These are phyloP conservation scores for Nemophila menziesii DNA, from an alignment of 257 asterid genomes.

Conservation along the genomic window DNA sequence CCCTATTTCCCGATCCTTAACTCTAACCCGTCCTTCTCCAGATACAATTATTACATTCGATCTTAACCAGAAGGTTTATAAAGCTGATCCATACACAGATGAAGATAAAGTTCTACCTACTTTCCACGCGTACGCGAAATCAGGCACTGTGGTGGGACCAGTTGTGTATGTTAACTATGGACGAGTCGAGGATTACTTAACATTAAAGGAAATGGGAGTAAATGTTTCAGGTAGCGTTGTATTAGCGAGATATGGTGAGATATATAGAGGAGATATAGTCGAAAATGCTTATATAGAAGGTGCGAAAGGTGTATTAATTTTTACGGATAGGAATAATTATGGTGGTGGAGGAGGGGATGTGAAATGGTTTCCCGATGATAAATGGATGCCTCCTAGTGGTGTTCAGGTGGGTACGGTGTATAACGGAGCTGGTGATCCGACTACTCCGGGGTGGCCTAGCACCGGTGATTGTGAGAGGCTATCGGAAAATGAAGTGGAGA, in stretches of 20 bases:
- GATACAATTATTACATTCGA: constrained; percentile 30
- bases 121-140: constrained; percentile 62
- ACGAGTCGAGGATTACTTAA: constrained; percentile 43
- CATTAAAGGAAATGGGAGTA: constrained; percentile 42
- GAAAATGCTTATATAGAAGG: constrained; percentile 53
- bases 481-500: constrained; percentile 47
- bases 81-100: constrained; percentile 46
- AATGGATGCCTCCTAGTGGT: constrained; percentile 89
- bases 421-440: constrained; percentile 65
- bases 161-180: constrained; percentile 68
- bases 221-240: constrained; percentile 50
- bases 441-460: constrained; percentile 92
- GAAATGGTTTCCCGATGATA: constrained; percentile 72
- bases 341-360: constrained; percentile 61
- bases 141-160: constrained; percentile 54
- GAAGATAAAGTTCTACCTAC: constrained; percentile 47
- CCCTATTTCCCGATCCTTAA: constrained; percentile 53
- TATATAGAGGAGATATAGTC: constrained; percentile 77
- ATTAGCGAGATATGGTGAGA: constrained; percentile 62
- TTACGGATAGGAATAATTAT: constrained; percentile 69
- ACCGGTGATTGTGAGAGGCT: constrained; percentile 60
- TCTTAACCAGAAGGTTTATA: constrained; percentile 45
- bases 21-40: constrained; percentile 25
- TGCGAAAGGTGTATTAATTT: constrained; percentile 51
- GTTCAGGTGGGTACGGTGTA: constrained; percentile 72